Base-by-base conservation (phyloP, 495 filamentous ascomycete genomes). In the Corynascus novoguineensis region DNA sequence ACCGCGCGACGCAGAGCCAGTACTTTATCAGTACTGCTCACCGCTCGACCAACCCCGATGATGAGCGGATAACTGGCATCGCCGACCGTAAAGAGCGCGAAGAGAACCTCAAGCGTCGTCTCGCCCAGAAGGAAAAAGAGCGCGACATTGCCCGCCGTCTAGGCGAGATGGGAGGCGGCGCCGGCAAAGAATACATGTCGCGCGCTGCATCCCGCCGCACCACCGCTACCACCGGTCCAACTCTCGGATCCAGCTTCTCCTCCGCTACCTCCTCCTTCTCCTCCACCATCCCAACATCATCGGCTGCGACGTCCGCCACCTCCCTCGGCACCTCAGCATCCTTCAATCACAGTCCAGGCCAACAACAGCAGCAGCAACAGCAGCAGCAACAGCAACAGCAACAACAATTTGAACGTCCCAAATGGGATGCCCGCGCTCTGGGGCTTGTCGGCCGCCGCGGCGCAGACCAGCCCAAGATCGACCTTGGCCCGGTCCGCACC, bases 181-280 rank as follows among this genome's bases (percentile, higher is more conserved):
- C 87, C 0, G 91, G 89, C 3, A 83, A 81, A 41, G 87, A 93
- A 51, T 96, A 96, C 72, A 81, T 93, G 71, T 75, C 78, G n/a
- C 60, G 60, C 14, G 53, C 60, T 1, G 58, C 63, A 1, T 28
- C 38, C 7, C 46, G 49, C 17, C 19, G 22, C 4, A 27, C 50
- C 59, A 35, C 17, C 52, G 53, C 37, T 62, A 47, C 35, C 53
- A 58, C 53, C 27, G 14, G 12, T 24, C 10, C 3, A 5, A 27
- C 19, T 50, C 10, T 38, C 17, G 44, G 55, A 45, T 57, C 52
- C 12, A 60, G 25, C 35, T 47, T 54, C 19, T 38, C 58, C 40
- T 57, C 50, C n/a, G 58, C 60, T 32, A 50, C 58, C 8, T 44
- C 60, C n/a, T 31, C 37, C 31, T 50, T 59, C 0, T 54, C 53